Conservation (phyloP, 805 yeast genomes). For the Tetrapisispora nanseiensis region DNA sequence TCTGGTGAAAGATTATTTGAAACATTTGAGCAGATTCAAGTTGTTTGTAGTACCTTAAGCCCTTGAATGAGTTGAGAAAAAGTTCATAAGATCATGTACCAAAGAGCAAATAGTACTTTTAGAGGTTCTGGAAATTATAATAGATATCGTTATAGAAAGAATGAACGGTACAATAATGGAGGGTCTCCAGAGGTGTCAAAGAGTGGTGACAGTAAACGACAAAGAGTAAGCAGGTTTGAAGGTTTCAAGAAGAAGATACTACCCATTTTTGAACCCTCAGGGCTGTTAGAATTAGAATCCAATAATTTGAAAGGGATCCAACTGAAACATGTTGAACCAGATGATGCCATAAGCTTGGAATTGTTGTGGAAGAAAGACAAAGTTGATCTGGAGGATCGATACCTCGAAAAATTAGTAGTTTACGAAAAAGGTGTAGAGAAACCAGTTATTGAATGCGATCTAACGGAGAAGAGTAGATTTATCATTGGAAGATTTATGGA, state of each 20-base stretch:
- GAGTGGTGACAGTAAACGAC: background rate
- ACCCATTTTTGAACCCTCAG: slow-evolving; percentile 33
- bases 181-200: background rate
- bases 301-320: slow-evolving; percentile 29
- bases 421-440: slow-evolving; percentile 24
- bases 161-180: background rate
- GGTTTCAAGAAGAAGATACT: slow-evolving; percentile 5
- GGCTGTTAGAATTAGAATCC: slow-evolving; percentile 34
- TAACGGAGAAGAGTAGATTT: slow-evolving; percentile 23
- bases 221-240: background rate
- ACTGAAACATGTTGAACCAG: slow-evolving; percentile 33
- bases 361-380: slow-evolving; percentile 10
- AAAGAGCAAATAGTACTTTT: too few relatives aligned
- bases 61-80: too few relatives aligned
- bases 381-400: slow-evolving; percentile 15
- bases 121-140: too few relatives aligned
- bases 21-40: too few relatives aligned
- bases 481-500: slow-evolving; percentile 32
- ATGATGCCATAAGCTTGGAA: slow-evolving; percentile 25
- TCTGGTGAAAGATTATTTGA: too few relatives aligned
- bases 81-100: too few relatives aligned
- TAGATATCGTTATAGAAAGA: background rate
- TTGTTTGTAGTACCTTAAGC: too few relatives aligned
- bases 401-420: slow-evolving; percentile 22
- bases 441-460: slow-evolving; percentile 14